phyloP scores from a whole-genome alignment of 441 rosid genomes.

The Gossypium schwendimanii region DNA sequence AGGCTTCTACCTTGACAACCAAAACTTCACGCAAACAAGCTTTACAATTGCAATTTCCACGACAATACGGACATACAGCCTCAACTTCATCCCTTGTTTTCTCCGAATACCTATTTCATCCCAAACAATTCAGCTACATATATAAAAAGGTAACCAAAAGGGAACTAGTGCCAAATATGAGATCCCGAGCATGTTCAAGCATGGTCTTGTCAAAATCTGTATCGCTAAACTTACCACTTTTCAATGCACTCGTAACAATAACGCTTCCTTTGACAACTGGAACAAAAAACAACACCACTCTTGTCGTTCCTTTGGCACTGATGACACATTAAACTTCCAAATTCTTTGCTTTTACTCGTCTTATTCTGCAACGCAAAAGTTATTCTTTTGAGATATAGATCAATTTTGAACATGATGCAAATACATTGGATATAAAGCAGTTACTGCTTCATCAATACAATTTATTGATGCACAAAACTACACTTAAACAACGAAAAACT shows the following conservation, averaged over 20 bases:
- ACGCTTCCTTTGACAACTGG: slow-evolving; percentile 27
- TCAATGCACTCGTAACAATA: slow-evolving; percentile 33
- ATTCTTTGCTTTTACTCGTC: slow-evolving; percentile 3
- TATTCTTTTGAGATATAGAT: not conserved
- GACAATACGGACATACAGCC: slow-evolving; percentile 31
- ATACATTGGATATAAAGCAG: not conserved
- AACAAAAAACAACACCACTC: slow-evolving; percentile 24
- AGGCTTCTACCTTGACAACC: slow-evolving; percentile 23
- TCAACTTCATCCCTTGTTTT: slow-evolving; percentile 27
- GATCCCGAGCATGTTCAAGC: not conserved
- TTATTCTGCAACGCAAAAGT: slow-evolving; percentile 10
- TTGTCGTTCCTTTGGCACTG: slow-evolving; percentile 30
- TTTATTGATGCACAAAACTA: not conserved
- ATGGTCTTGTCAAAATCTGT: not conserved
- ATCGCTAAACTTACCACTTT: slow-evolving; percentile 27
- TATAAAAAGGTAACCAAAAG: not conserved
- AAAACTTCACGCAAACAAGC: slow-evolving; percentile 35
- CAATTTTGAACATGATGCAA: not conserved
- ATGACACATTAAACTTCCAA: slow-evolving; percentile 25
- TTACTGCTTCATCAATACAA: not conserved
- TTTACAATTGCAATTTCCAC: slow-evolving; percentile 39
- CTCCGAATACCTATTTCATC: slow-evolving; percentile 35
- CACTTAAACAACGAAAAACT: not conserved
- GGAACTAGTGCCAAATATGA: not conserved
- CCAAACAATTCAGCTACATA: slow-evolving; percentile 2